Evolutionary conservation across 1,139 yeast species (phyloP), one percentile per base, ranked within the genome.

Genomic region (Magnusiomyces clavatus): DNA sequence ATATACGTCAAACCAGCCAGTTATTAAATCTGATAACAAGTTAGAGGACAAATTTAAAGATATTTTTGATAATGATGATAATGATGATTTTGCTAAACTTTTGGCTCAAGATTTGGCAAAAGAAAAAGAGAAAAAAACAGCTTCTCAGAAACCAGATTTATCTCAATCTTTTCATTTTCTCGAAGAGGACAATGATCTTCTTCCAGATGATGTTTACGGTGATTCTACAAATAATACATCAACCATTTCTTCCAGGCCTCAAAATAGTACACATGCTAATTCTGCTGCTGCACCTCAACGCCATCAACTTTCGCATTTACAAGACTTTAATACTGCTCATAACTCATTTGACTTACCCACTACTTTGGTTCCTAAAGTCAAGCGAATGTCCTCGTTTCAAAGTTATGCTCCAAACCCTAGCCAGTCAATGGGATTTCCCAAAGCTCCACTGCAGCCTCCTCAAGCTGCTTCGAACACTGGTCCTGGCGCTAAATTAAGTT

Each of bases 301-400:
- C 24, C 55, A 48, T 36, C 47, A 51, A 8, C 42, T 48, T n/a
- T 48, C 55, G 11, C 41, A 41, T 24, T 50, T 57, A 12, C 54
- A 55, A 29, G 54, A 59, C 39, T 56, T 53, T 35, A 34, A 54
- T 24, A 46, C 60, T 5, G 51, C 57, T 2, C 55, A 55, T 12
- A 62, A 61, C 48, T 65, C 65, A 12, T 87, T 86, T 62, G 96
- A 87, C 64, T 81, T 87, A 60, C 96, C 96, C 1, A 70, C 77
- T 41, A 82, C 76, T 51, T 67, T 86, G 49, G 70, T 86, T 31
- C 49, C 55, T 2, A 48, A 57, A 19, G 56, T 61, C 43, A 47
- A 57, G 10, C 54, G 46, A 24, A 48, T 52, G 47, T 19, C 48
- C 11, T 31, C 42, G 37, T 24, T 53, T 39, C 17, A 48, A 20